Evolutionary conservation across 2,329 filamentous ascomycete species (phyloP), one percentile per base, ranked within the genome.

Genomic region (Sclerotinia spermophila): DNA sequence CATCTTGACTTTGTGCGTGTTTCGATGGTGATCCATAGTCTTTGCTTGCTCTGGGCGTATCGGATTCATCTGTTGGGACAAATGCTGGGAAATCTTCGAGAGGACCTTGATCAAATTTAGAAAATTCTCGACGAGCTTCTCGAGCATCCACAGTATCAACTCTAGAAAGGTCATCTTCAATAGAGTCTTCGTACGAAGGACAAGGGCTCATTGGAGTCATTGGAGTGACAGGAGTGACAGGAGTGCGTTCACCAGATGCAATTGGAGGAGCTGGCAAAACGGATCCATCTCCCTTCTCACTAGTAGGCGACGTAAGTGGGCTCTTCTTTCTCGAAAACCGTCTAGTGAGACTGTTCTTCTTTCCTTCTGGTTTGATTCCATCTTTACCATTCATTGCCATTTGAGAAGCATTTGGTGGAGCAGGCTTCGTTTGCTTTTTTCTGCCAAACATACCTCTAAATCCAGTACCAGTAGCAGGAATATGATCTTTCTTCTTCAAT

Each of bases 11-110:
- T 68, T 68, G 35, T 19, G 69, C 68, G 68, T 78, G 72, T 61
- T 72, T 66, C 40, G 74, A 71, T 17, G 78, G 75, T 62, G 71
- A 82, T 8, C 81, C 81, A 48, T 83, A 83, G 35, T 85, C 38
- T 84, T 83, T 40, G 61, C 72, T 76, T 40, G 51, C 81, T 82
- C 72, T 68, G 44, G 76, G 74, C 6, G 61, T 65, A 27, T 53
- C 33, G 0, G 75, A 77, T 35, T 76, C 76, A 13, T 27, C 51
- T 1, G 75, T 84, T 0, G 92, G 92, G 17, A 88, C 85, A 78
- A 96, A 97, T 1, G 94, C 92, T 4, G 96, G 95, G 79, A 96
- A 92, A 70, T 98, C 94, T 15, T 87, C 81, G 35, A 97, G 85
- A 2, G 96, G 96, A 2, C 94, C 96, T 81, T 98, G 95, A 77